Evolutionary conservation across 2,329 filamentous ascomycete genomes (phyloP).

Genomic region (Aaosphaeria pasadenensis): DNA sequence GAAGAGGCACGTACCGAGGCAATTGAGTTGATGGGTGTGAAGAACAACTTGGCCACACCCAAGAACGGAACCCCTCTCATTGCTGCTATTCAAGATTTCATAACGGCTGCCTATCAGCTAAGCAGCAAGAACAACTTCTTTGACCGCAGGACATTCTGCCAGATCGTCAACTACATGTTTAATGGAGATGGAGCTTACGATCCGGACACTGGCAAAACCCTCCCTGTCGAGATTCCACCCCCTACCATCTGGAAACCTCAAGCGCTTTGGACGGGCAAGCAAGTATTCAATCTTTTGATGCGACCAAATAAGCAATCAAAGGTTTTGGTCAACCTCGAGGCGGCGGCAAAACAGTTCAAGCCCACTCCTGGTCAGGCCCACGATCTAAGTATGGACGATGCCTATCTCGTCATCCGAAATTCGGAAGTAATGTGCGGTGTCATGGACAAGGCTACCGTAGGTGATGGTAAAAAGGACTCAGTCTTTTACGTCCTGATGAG

Average conservation of each 20-base stretch:
- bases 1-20: constrained; percentile 95
- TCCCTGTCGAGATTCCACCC: constrained; percentile 78
- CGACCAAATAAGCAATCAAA: constrained; percentile 80
- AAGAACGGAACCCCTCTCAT: constrained; percentile 99
- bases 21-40: constrained; percentile 95
- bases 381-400: constrained; percentile 71
- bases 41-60: constrained; percentile 91
- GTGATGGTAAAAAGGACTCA: constrained; percentile 94
- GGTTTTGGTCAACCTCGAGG: constrained; percentile 87
- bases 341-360: constrained; percentile 81
- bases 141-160: constrained; percentile 81
- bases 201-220: constrained; percentile 46
- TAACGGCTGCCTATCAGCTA: constrained; percentile 87
- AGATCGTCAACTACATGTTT: constrained; percentile 93
- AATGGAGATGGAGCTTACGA: constrained; percentile 59
- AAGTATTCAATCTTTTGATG: constrained; percentile 90
- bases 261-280: constrained; percentile 93
- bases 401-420: constrained; percentile 89
- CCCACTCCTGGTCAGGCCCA: constrained; percentile 65
- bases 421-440: constrained; percentile 96
- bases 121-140: constrained; percentile 93
- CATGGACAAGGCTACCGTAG: constrained; percentile 98
- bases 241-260: constrained; percentile 84
- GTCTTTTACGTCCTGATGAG: constrained; percentile 95
- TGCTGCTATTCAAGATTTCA: constrained; percentile 98